A percentile compares a stretch with the other conserved stretches of the same genome.
Conservation (phyloP, 192 early-diverging fungal species). For the Entomortierella parvispora region DNA sequence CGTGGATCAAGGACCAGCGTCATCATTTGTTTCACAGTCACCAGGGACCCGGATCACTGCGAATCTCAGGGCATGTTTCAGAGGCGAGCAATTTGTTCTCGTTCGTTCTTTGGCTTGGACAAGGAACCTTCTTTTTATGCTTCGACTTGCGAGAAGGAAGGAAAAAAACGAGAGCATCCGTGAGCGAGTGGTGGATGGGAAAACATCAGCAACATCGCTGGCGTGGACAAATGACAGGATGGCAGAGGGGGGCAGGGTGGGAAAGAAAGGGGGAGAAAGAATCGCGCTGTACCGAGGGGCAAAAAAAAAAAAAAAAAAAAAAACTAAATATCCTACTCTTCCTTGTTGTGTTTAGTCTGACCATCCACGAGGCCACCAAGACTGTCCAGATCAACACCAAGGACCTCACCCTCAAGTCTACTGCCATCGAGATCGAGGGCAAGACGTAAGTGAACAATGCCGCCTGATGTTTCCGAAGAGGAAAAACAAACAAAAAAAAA, state of each 20-base stretch:
- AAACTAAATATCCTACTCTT: background rate
- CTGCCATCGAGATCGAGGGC: slow-evolving; percentile 70
- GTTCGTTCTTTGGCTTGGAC: no score
- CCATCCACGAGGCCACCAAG: slow-evolving; percentile 56
- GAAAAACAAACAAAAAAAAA: slow-evolving; percentile 46
- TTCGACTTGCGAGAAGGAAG: no score
- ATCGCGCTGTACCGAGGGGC: background rate
- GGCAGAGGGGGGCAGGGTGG: background rate
- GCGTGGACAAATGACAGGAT: no score
- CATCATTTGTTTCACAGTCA: no score
- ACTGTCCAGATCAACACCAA: slow-evolving; percentile 68
- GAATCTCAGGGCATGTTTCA: no score
- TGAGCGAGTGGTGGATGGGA: no score
- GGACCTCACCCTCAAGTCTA: slow-evolving; percentile 69
- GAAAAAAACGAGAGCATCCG: no score
- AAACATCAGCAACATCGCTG: no score
- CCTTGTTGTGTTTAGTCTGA: slow-evolving; percentile 14
- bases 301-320: background rate
- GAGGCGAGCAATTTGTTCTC: no score
- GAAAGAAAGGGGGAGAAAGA: background rate
- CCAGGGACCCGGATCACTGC: no score
- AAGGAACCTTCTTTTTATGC: no score
- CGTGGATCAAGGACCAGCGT: no score
- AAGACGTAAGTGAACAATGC: slow-evolving; percentile 40
- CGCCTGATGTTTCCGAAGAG: slow-evolving; percentile 25